Evolutionary conservation across 2,329 filamentous ascomycete species (phyloP), one percentile per base, ranked within the genome.

Genomic region (Phyllosticta ampelicida): DNA sequence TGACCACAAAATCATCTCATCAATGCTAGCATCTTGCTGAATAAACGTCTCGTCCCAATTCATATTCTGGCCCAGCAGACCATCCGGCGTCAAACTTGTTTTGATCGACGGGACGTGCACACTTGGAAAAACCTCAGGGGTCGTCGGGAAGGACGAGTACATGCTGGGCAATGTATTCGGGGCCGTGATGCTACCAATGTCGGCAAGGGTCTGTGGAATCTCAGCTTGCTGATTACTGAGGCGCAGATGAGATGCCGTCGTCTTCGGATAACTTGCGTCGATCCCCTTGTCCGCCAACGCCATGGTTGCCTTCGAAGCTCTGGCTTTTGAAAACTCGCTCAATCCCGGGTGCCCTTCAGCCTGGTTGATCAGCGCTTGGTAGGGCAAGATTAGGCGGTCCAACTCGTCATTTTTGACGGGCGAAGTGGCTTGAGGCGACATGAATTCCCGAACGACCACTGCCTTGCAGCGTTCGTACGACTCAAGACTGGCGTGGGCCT

Each of bases 1-100:
- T 18, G 57, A 59, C 57, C 57, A 59, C 19, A 59, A 36, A 18
- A 59, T 59, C 57, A 59, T 55, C 5, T 53, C 57, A 28, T 59
- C 57, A 4, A 59, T 29, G 8, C 30, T 55, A 29, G 50, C 52
- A 48, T 59, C 57, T 18, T 53, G 53, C 29, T 55, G 53, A 13
- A 29, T 48, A 16, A 54, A 44, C 51, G 54, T 51, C 5, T 59
- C 57, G 18, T 59, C 57, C 57, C 57, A 59, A 13, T 55, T 48
- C 48, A 52, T 54, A 1, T 36, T 51, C 44, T 48, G 30, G 13
- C 28, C 30, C 29, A 53, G 19, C 21, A 11, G 51, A 0, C 48
- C 52, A 5, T 18, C 19, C 28, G 53, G 9, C 3, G n/a, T 55
- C 57, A 53, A 59, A 29, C 21, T 48, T 10, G 16, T n/a, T 44